These are phyloP conservation scores for Fonsecaea erecta DNA, from an alignment of 2,329 filamentous ascomycete species.

Conservation along the genomic window DNA sequence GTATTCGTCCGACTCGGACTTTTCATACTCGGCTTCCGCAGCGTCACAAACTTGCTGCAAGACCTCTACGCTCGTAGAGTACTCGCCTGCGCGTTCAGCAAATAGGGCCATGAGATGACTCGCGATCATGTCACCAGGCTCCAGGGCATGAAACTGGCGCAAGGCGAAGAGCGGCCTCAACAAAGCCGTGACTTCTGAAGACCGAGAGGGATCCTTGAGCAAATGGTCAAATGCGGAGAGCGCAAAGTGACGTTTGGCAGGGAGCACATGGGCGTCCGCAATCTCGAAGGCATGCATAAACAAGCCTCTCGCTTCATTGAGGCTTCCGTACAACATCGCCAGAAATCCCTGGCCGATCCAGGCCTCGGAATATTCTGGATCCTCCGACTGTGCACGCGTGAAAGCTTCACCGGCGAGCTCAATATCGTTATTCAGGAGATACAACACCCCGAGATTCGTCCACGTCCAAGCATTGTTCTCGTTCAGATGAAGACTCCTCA, in stretches of 20 bases:
- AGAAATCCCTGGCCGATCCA: slow-evolving; percentile 94
- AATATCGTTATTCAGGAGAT: slow-evolving; percentile 79
- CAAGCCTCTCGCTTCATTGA: slow-evolving; percentile 76
- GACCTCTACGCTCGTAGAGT: slow-evolving; percentile 64
- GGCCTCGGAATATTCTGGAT: slow-evolving; percentile 89
- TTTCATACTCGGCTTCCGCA: slow-evolving; percentile 82
- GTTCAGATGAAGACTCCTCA: slow-evolving; percentile 89
- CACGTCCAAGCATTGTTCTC: slow-evolving; percentile 83
- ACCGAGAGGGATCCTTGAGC: slow-evolving; percentile 58
- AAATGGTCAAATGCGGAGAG: slow-evolving; percentile 82
- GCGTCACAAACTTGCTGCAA: slow-evolving; percentile 69
- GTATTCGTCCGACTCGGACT: slow-evolving; percentile 73
- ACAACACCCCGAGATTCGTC: slow-evolving; percentile 89
- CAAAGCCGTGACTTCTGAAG: slow-evolving; percentile 57
- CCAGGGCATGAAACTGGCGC: slow-evolving; percentile 75
- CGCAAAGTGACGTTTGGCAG: slow-evolving; percentile 79
- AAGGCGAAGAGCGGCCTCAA: slow-evolving; percentile 89
- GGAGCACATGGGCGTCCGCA: slow-evolving; percentile 72
- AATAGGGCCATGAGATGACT: slow-evolving; percentile 80
- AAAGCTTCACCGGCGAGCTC: slow-evolving; percentile 90
- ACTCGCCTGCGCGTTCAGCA: slow-evolving; percentile 77
- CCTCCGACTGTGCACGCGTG: slow-evolving; percentile 86
- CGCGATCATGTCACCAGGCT: slow-evolving; percentile 71
- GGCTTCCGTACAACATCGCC: slow-evolving; percentile 74
- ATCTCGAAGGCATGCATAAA: slow-evolving; percentile 97